phyloP scores from a whole-genome alignment of 805 yeast genomes.

The Candida alai region DNA sequence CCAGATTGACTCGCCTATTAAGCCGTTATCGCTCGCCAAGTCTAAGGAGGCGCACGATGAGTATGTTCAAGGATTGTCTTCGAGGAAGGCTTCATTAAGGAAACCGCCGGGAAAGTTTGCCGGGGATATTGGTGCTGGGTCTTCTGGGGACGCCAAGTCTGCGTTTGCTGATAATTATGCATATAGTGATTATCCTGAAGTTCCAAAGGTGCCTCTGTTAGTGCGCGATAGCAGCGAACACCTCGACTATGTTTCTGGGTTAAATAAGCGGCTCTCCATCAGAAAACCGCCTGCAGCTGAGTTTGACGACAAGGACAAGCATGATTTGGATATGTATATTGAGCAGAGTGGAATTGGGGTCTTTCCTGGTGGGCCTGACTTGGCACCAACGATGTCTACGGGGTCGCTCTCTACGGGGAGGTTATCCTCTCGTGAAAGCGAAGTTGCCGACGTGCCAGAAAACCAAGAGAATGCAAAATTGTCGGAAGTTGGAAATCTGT shows the following conservation, averaged over 20 bases:
- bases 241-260: no score
- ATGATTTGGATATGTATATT: no score
- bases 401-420: slow-evolving; percentile 31
- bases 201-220: not conserved
- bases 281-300: no score
- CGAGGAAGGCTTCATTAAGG: slow-evolving; percentile 31
- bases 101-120: slow-evolving; percentile 40
- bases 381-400: slow-evolving; percentile 21
- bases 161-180: no score
- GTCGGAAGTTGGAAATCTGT: no score
- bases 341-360: slow-evolving; percentile 1
- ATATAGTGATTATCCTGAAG: not conserved
- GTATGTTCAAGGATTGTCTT: slow-evolving; percentile 19
- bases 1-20: slow-evolving; percentile 20
- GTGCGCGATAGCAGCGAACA: not conserved
- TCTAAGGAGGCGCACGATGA: slow-evolving; percentile 19
- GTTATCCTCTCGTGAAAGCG: slow-evolving; percentile 16
- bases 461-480: no score
- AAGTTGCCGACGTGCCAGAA: slow-evolving; percentile 12
- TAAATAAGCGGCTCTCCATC: no score
- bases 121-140: no score
- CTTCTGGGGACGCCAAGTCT: not conserved
- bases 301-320: not conserved
- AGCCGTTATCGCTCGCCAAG: slow-evolving; percentile 15
- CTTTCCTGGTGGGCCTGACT: not conserved